Evolutionary conservation across 2,329 filamentous ascomycete species (phyloP).

Genomic region (Huntiella moniliformis): DNA sequence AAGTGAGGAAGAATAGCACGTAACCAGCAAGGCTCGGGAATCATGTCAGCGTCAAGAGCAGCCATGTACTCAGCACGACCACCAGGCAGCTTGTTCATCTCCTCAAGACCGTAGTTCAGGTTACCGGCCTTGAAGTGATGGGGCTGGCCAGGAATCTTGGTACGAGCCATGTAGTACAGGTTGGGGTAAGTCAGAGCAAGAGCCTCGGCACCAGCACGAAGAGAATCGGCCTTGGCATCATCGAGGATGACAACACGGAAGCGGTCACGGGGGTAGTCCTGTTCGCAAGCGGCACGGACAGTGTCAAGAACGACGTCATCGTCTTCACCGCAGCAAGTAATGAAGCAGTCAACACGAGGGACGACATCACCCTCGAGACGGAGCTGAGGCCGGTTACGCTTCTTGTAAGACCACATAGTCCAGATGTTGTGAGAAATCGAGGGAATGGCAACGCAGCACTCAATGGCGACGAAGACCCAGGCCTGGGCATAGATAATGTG

Average conservation of each 20-base stretch:
- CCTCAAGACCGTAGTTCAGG: conserved; percentile 39
- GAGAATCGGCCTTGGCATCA: conserved; percentile 28
- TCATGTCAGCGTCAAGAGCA: conserved; percentile 51
- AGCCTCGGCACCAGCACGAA: conserved; percentile 23
- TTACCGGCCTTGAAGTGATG: conserved; percentile 48
- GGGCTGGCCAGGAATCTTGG: conserved; percentile 28
- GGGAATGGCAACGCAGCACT: conserved; percentile 33
- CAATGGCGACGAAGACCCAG: conserved; percentile 38
- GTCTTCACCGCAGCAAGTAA: conserved; percentile 40
- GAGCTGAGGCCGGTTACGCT: conserved; percentile 33
- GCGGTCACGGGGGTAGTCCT: conserved; percentile 34
- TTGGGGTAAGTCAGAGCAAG: conserved; percentile 26
- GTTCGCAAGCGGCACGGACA: conserved; percentile 31
- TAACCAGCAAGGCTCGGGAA: conserved; percentile 41
- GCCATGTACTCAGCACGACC: conserved; percentile 40
- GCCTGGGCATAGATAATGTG: conserved; percentile 27
- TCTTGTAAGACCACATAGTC: conserved; percentile 38
- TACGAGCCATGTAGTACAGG: conserved; percentile 32
- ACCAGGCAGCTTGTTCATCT: conserved; percentile 30
- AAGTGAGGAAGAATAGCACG: conserved; percentile 40
- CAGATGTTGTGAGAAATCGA: conserved; percentile 37
- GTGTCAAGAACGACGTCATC: conserved; percentile 38
- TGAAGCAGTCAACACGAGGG: conserved; percentile 36
- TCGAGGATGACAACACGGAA: conserved; percentile 38
- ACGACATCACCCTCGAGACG: conserved; percentile 28